Conservation (phyloP, 495 filamentous ascomycete genomes). For the Elaphomyces granulatus region DNA sequence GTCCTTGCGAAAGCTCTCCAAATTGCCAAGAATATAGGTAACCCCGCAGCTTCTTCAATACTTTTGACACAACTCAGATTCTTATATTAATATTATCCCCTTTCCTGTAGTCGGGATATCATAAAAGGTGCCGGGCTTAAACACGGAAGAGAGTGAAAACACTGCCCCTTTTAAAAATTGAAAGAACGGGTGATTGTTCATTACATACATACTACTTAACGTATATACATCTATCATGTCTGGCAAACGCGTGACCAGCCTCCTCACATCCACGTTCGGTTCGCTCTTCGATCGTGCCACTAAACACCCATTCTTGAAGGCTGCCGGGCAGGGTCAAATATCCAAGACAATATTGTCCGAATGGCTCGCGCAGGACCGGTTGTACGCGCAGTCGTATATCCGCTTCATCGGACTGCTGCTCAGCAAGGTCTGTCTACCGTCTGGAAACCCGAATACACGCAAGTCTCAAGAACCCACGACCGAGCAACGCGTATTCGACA, state of each 20-base stretch:
- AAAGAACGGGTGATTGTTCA: too few species aligned
- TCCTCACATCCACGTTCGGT: slow-evolving; percentile 31
- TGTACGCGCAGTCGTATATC: slow-evolving; percentile 62
- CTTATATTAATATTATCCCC: too few species aligned
- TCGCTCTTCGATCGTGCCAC: slow-evolving; percentile 40
- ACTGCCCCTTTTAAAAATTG: too few species aligned
- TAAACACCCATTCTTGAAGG: slow-evolving; percentile 50
- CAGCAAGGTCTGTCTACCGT: slow-evolving; percentile 44
- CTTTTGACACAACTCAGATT: too few species aligned
- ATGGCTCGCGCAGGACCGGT: slow-evolving; percentile 64
- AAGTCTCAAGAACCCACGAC: slow-evolving; percentile 9
- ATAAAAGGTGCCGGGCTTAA: too few species aligned
- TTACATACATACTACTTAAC: too few species aligned
- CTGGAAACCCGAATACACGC: slow-evolving; percentile 14
- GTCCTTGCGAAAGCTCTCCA: too few species aligned
- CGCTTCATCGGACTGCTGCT: slow-evolving; percentile 54
- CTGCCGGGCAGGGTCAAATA: slow-evolving; percentile 49
- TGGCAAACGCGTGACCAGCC: slow-evolving; percentile 25
- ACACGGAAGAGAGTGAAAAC: too few species aligned
- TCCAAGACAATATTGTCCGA: slow-evolving; percentile 38
- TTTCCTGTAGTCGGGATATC: too few species aligned
- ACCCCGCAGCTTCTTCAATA: too few species aligned
- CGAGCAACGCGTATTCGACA: slow-evolving; percentile 38
- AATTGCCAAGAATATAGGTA: too few species aligned
- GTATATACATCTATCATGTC: slow-evolving; percentile 3